Base-by-base conservation (phyloP, 306 rosid species). In the Lathyrus aphaca region DNA sequence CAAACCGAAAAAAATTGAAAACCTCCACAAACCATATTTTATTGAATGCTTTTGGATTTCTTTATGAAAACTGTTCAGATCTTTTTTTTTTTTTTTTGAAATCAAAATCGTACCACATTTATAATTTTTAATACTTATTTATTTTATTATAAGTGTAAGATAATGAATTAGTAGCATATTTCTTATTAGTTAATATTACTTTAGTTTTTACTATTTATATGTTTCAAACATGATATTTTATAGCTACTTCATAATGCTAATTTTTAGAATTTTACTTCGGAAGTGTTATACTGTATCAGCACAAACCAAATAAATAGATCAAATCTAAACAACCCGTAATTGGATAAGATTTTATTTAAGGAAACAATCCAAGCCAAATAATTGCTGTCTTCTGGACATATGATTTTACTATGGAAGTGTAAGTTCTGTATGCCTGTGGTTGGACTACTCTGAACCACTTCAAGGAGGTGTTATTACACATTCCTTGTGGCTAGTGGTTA, bases 401-500 rank as follows among this genome's bases (percentile, higher is more conserved):
- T 58, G 67, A 32, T 18, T 38, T 42, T 63, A 61, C 23, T 17
- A 37, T n/a, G 17, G 49, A 43, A 43, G 39, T 19, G 48, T 42
- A 43, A 43, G 37, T 35, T 25, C 14, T 30, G 42, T 3, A 18
- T 39, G 10, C n/a, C 25, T 21, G 25, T 7, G 23, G 64, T 45
- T 69, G 69, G 50, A 63, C 51, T 64, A 16, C 29, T 51, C 69
- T 64, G 69, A 40, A 25, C 17, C 44, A 4, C 44, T 67, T 48
- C 48, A 56, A 44, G 43, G 50, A 35, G 15, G 53, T 49, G 10
- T 45, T 35, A 16, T 39, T n/a, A 45, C 43, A 38, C 65, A 17
- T 40, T 40, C 68, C 56, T 38, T 53, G 49, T 68, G 21, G 53
- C 53, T 45, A 32, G 43, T 45, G 51, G 51, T 45, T 45, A 3